A percentile compares a stretch with the other conserved stretches of the same genome.
Conservation (phyloP, 352 stramenopile species). For the Phytophthora agathidicida region DNA sequence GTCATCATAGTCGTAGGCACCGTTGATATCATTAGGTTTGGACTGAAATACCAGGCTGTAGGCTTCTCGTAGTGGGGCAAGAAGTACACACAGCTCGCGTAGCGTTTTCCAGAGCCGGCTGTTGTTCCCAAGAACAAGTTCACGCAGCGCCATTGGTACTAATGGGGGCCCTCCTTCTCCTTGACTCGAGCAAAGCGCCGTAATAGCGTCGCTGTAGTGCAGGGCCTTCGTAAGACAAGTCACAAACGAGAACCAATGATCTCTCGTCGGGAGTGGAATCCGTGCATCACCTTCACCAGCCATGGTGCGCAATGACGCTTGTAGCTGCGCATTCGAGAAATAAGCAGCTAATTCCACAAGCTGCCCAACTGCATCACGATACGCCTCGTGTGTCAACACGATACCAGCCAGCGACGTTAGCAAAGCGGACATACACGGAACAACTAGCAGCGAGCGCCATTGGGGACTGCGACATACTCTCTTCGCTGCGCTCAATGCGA, state of each 20-base stretch:
- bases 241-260: constrained; percentile 75
- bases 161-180: constrained; percentile 7
- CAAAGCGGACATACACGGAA: constrained; percentile 67
- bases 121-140: constrained; percentile 61
- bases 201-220: constrained; percentile 62
- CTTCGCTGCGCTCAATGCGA: constrained; percentile 61
- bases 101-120: constrained; percentile 51
- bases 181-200: constrained; percentile 50
- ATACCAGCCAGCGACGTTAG: constrained; percentile 60
- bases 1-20: constrained; percentile 31
- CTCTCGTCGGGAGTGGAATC: constrained; percentile 59
- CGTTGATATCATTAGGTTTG: constrained; percentile 8
- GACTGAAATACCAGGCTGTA: constrained; percentile 65
- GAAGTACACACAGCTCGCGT: constrained; percentile 40
- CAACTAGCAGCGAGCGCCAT: constrained; percentile 61
- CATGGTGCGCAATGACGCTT: constrained; percentile 39
- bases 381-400: constrained; percentile 60
- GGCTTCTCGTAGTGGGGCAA: constrained; percentile 69
- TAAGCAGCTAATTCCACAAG: constrained; percentile 72
- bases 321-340: constrained; percentile 59
- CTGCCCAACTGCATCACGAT: constrained; percentile 52
- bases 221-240: constrained; percentile 52
- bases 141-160: constrained; percentile 53
- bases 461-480: constrained; percentile 45
- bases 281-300: constrained; percentile 46